Evolutionary conservation across 2,329 filamentous ascomycete genomes (phyloP), one percentile per base, ranked within the genome.

Genomic region (Pyrenophora tritici-repentis): DNA sequence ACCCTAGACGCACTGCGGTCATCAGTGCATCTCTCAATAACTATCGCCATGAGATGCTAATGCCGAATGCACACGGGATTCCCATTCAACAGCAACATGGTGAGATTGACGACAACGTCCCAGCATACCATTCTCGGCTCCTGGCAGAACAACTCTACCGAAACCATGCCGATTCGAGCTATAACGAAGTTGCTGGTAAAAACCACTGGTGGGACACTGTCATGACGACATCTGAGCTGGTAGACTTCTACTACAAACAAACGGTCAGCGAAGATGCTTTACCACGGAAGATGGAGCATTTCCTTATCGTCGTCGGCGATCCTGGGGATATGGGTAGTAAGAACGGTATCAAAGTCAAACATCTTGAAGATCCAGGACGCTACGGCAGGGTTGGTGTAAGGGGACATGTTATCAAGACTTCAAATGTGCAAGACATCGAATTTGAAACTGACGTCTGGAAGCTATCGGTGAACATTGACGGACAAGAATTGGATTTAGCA

Each of bases 11-110:
- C 13, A 75, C 68, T 8, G 75, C 77, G 2, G 66, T 82, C 2
- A 55, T 84, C 8, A 75, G 80, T 42, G 75, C 73, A 16, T 75
- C 82, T 9, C 63, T 82, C 22, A 78, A 76, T 50, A 80, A 72
- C 58, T 85, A 81, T 55, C 78, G 79, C 22, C 80, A 84, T 62
- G 83, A 85, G 56, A 68, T 83, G 50, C 71, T 86, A 10, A 67
- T 80, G 47, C 66, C 74, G 2, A 85, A 85, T 53, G 67, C 76
- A 13, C 73, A 73, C 32, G 80, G 77, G 7, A 80, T 84, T 20
- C 79, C 80, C 1, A 74, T 85, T 3, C 65, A 82, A 31, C 79
- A 83, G 57, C 82, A 85, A 54, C 83, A 86, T 65, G 82, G 83
- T 4, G 73, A 75, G 22, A 61, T 70, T 8, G 83, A 85, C 60